A percentile compares a stretch with the other conserved stretches of the same genome.
Evolutionary conservation across 192 early-diverging fungal genomes (phyloP).

Genomic region (Backusella macrospora): DNA sequence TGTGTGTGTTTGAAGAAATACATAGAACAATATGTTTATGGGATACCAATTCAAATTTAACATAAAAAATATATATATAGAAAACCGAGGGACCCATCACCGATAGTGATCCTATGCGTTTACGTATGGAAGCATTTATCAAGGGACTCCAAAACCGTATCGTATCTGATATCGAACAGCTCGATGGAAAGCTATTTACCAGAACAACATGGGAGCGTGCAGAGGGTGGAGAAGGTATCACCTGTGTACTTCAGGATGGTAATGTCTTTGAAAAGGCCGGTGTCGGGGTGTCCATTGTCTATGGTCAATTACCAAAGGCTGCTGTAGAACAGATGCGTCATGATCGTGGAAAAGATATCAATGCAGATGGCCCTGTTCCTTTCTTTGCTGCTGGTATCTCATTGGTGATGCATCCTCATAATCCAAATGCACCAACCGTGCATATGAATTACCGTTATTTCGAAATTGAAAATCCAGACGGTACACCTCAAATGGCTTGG

Average conservation of each 20-base stretch:
- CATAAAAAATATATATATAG: constrained; percentile 23
- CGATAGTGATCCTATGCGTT: constrained; percentile 67
- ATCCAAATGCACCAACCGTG: constrained; percentile 94
- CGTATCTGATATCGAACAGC: constrained; percentile 64
- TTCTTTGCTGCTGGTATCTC: constrained; percentile 92
- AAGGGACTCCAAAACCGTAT: constrained; percentile 79
- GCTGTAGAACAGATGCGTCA: constrained; percentile 89
- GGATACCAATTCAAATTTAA: background rate
- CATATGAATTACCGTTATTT: constrained; percentile 99
- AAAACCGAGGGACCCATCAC: constrained; percentile 46
- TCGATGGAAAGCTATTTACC: constrained; percentile 67
- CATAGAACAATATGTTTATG: background rate
- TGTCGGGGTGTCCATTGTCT: constrained; percentile 90
- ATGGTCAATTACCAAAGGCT: constrained; percentile 77
- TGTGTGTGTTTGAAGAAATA: no score
- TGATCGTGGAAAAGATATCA: constrained; percentile 68
- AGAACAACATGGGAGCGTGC: constrained; percentile 82
- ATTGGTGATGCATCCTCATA: constrained; percentile 93
- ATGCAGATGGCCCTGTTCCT: constrained; percentile 59
- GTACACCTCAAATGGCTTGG: constrained; percentile 83
- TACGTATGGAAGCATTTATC: constrained; percentile 82
- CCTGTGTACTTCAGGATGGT: constrained; percentile 90
- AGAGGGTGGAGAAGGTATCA: constrained; percentile 94
- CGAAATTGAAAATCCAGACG: constrained; percentile 73
- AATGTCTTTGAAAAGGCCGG: constrained; percentile 97